Percentiles rank a stretch among this genome's conserved stretches.
These are phyloP conservation scores for Grifola frondosa DNA, from an alignment of 1,284 basidiomycete genomes.

Conservation along the genomic window DNA sequence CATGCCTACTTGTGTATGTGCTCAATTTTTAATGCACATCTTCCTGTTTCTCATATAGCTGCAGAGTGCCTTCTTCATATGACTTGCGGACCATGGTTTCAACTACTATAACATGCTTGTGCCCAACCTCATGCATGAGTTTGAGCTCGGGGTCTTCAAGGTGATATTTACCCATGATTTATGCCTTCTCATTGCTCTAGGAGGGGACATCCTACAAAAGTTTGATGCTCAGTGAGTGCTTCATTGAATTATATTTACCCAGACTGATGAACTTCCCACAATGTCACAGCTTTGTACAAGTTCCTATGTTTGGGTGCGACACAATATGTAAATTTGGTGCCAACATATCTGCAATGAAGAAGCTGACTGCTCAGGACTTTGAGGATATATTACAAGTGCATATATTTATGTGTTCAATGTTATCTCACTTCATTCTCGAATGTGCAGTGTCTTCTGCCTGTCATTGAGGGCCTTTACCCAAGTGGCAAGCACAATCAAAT, in stretches of 20 bases:
- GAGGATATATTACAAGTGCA: slow-evolving; percentile 32
- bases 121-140: slow-evolving; percentile 36
- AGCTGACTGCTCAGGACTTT: slow-evolving; percentile 28
- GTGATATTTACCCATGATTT: no score
- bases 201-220: no score
- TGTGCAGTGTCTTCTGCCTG: slow-evolving; percentile 28
- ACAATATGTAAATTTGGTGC: slow-evolving; percentile 25
- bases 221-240: no score
- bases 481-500: slow-evolving; percentile 19
- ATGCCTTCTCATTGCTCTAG: no score
- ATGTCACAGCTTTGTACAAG: slow-evolving; percentile 20
- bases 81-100: slow-evolving; percentile 18
- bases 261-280: not conserved
- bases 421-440: no score
- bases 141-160: no score
- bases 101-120: slow-evolving; percentile 31
- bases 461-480: slow-evolving; percentile 28
- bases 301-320: slow-evolving; percentile 27
- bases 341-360: slow-evolving; percentile 27
- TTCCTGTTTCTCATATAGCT: not conserved
- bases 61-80: slow-evolving; percentile 28
- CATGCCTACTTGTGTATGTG: not conserved
- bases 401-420: no score
- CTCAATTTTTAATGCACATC: not conserved
- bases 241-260: no score